Conservation (phyloP, 306 rosid genomes). For the Citrullus colocynthis region DNA sequence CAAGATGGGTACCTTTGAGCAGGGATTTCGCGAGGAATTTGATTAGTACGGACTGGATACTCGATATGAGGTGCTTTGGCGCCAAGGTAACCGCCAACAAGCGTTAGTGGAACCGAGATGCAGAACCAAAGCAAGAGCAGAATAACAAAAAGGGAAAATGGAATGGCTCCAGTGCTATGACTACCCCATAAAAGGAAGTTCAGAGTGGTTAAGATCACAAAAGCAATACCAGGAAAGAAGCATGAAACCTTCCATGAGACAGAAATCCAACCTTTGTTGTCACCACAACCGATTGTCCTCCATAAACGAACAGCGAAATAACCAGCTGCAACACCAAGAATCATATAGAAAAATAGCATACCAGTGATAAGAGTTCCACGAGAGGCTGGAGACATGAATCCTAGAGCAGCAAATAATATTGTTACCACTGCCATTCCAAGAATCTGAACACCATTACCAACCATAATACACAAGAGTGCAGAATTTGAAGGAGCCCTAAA, state of each 20-base stretch:
- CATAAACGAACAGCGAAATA: constrained; percentile 60
- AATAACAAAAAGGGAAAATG: constrained; percentile 48
- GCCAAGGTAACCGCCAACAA: constrained; percentile 53
- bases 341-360: constrained; percentile 57
- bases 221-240: constrained; percentile 64
- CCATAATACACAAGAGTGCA: constrained; percentile 48
- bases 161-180: constrained; percentile 71
- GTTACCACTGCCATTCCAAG: constrained; percentile 69
- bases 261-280: constrained; percentile 45
- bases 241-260: constrained; percentile 55
- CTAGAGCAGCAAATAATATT: constrained; percentile 57
- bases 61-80: constrained; percentile 47
- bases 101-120: constrained; percentile 59
- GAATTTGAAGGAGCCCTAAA: constrained; percentile 43
- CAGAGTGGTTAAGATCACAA: constrained; percentile 42
- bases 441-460: constrained; percentile 65
- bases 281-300: constrained; percentile 52
- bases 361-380: constrained; percentile 60
- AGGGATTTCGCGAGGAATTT: constrained; percentile 57
- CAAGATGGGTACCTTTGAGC: constrained; percentile 55
- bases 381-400: constrained; percentile 73
- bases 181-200: constrained; percentile 71
- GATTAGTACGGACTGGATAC: constrained; percentile 62
- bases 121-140: constrained; percentile 60
- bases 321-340: constrained; percentile 67